Evolutionary conservation across 1,284 basidiomycete species (phyloP).

Genomic region (Sporisorium scitamineum): DNA sequence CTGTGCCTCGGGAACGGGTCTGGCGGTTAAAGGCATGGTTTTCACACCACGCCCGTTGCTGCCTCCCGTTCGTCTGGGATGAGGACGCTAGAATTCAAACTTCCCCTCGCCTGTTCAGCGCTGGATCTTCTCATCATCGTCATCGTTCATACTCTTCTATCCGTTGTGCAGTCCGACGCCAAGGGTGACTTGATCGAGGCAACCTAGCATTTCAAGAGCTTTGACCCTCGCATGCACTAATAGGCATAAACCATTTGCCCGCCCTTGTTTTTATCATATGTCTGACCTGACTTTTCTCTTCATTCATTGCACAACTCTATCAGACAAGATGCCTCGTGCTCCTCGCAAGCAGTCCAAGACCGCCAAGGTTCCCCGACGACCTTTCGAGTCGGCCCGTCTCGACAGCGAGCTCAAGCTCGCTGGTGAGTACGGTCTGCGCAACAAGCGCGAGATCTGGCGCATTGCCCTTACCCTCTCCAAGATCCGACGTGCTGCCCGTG

Average conservation of each 20-base stretch:
- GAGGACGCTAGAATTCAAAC: conserved; percentile 36
- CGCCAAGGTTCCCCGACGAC: conserved; percentile 86
- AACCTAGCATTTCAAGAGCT: conserved; percentile 58
- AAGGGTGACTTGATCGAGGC: conserved; percentile 59
- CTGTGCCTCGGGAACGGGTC: conserved; percentile 50
- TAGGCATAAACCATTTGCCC: conserved; percentile 46
- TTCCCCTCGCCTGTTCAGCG: conserved; percentile 34
- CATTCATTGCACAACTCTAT: background rate
- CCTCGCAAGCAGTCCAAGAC: conserved; percentile 69
- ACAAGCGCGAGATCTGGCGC: conserved; percentile 99
- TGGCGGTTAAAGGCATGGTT: background rate
- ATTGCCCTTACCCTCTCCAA: conserved; percentile 96
- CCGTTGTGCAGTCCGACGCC: conserved; percentile 29
- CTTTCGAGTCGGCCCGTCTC: conserved; percentile 97
- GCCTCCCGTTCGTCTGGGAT: conserved; percentile 44
- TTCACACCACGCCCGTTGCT: background rate
- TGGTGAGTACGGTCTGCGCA: conserved; percentile 99
- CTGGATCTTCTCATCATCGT: conserved; percentile 13
- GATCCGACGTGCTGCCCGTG: conserved; percentile 99
- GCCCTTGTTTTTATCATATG: conserved; percentile 23
- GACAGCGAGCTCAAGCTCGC: conserved; percentile 99
- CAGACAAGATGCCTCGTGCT: conserved; percentile 64
- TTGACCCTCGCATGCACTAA: conserved; percentile 54
- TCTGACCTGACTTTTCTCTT: conserved; percentile 15
- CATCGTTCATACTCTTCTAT: conserved; percentile 24